These are phyloP conservation scores for Funneliformis mosseae DNA, from an alignment of 192 early-diverging fungal genomes.

Conservation along the genomic window DNA sequence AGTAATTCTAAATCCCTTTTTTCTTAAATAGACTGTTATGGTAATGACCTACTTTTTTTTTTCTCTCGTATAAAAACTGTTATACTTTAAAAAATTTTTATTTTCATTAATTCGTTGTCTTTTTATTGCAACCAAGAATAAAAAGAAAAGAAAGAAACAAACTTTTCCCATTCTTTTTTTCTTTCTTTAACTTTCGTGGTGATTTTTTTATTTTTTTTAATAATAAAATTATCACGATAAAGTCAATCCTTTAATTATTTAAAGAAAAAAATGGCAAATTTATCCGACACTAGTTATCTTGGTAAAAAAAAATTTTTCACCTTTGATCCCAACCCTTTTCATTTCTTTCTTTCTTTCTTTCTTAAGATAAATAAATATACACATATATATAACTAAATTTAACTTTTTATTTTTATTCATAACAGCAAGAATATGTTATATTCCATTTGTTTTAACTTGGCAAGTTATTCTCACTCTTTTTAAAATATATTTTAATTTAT, in stretches of 20 bases:
- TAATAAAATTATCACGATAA: background rate
- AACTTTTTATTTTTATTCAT: background rate
- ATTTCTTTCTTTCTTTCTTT: too few relatives aligned
- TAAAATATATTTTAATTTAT: too few relatives aligned
- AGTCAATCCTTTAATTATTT: background rate
- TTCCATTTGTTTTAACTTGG: conserved; percentile 11
- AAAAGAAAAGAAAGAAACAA: background rate
- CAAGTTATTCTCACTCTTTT: background rate
- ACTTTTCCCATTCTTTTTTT: background rate
- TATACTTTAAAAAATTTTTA: background rate
- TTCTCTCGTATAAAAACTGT: background rate
- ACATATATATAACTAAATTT: background rate
- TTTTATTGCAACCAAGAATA: background rate
- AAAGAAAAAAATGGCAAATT: background rate
- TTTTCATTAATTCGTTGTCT: background rate
- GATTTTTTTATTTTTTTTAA: background rate
- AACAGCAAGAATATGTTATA: conserved; percentile 11
- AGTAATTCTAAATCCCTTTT: background rate
- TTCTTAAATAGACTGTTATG: background rate
- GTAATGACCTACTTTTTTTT: background rate
- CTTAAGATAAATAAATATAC: too few relatives aligned
- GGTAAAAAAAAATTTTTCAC: background rate
- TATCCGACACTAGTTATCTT: conserved; percentile 5
- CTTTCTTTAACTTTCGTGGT: background rate
- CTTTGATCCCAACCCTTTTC: too few relatives aligned